Evolutionary conservation across 2,329 filamentous ascomycete genomes (phyloP).

Genomic region (Coniochaeta ligniaria): DNA sequence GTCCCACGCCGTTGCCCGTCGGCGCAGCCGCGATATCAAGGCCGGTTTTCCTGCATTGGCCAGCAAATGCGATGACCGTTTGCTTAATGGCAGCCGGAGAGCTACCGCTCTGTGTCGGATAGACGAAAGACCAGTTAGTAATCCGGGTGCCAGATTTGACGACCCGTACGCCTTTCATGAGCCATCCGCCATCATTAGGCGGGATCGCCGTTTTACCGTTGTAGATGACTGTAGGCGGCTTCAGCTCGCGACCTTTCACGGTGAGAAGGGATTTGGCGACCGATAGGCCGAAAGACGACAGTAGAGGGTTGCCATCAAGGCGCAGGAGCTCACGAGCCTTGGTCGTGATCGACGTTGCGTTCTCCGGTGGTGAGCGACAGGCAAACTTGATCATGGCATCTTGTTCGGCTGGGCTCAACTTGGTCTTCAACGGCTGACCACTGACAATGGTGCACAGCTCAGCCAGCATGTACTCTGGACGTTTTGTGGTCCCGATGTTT

Average conservation of each 20-base stretch:
- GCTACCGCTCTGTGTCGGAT: conserved; percentile 24
- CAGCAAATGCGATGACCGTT: not conserved
- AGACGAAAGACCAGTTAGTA: conserved; percentile 42
- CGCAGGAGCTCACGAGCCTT: conserved; percentile 51
- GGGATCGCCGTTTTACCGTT: conserved; percentile 14
- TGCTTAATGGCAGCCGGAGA: not conserved
- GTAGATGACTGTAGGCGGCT: conserved; percentile 56
- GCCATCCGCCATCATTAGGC: conserved; percentile 58
- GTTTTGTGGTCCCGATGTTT: conserved; percentile 53
- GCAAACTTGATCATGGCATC: conserved; percentile 66
- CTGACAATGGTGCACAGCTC: conserved; percentile 57
- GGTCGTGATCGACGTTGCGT: conserved; percentile 57
- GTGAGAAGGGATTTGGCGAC: conserved; percentile 59
- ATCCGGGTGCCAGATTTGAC: conserved; percentile 38
- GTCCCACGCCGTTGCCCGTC: not conserved
- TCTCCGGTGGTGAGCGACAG: conserved; percentile 57
- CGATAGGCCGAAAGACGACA: conserved; percentile 52
- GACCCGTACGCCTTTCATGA: conserved; percentile 54
- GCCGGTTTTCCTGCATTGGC: not conserved
- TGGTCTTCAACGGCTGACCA: conserved; percentile 56
- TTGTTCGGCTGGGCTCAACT: conserved; percentile 55
- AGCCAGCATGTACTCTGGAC: conserved; percentile 58
- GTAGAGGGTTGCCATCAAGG: conserved; percentile 41
- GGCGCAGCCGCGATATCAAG: not conserved
- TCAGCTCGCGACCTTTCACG: conserved; percentile 63